Base-by-base conservation (phyloP, 176 grass and related monocot species). In the Aegilops sharonensis region DNA sequence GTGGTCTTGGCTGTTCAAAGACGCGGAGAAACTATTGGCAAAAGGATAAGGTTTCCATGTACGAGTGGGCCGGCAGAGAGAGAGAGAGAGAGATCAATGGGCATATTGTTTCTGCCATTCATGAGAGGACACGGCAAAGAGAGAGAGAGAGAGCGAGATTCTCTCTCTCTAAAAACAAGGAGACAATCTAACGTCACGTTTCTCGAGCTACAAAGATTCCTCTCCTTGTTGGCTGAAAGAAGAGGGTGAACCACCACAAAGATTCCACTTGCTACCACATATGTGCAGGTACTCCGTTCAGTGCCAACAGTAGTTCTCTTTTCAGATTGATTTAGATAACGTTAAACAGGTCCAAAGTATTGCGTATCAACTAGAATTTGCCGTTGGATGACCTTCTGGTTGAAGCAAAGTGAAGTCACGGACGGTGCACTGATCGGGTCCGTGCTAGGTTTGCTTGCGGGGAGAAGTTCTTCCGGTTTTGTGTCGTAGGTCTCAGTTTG, bases 61-160 rank as follows among this genome's bases (percentile, higher is more conserved):
- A 77, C 0, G 17, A 17, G 81, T 77, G 81, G 88, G 36, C 45
- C 89, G 6, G 2, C 9, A 2, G 42, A 40, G 62, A 20, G 50
- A 42, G 8, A 72, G 42, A 4, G 42, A 48, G 47, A 48, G 47
- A 15, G 5, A 48, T 48, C 47, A 15, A 50, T 2, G 47, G 13
- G 47, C 13, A 76, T 88, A 62, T 77, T 68, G 80, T 79, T 24
- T 15, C 40, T 30, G 77, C 39, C 81, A 61, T 81, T 65, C 86
- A 52, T 57, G 63, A 70, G 60, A 85, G 54, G 81, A 34, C 89
- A 88, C 77, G 89, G 36, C 89, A 69, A 5, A 48, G 45, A 30
- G 25, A 34, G 69, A 36, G 34, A 35, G 35, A 42, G 39, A 68
- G 85, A 91, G 32, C 3, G 30, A 30, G 32, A 9, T 6, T 39